Evolutionary conservation across 108 stramenopile species (phyloP).

Genomic region (Discostella stelligeroides): DNA sequence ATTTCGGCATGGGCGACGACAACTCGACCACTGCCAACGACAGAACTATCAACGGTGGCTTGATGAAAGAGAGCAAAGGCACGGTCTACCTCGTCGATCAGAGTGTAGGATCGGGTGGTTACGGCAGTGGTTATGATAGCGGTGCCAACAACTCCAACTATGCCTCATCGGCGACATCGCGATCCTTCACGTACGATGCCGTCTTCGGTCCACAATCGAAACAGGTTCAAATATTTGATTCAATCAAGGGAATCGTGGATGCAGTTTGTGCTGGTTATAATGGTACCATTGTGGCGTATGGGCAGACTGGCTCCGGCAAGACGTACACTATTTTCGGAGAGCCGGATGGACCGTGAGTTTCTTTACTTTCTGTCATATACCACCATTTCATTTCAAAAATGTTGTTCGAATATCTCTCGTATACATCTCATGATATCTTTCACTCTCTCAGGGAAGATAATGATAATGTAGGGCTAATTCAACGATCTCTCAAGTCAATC

Average conservation of each 20-base stretch:
- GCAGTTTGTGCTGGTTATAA: constrained; percentile 88
- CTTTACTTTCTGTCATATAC: background rate
- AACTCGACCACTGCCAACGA: background rate
- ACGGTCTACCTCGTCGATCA: constrained; percentile 25
- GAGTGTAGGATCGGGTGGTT: background rate
- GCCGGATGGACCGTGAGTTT: constrained; percentile 33
- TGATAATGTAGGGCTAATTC: constrained; percentile 44
- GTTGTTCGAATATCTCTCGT: background rate
- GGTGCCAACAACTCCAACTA: background rate
- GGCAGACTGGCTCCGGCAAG: constrained; percentile 89
- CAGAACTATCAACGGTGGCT: background rate
- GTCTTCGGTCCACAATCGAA: constrained; percentile 62
- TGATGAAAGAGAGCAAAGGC: constrained; percentile 8
- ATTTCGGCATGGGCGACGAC: constrained; percentile 11
- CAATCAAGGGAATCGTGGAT: constrained; percentile 67
- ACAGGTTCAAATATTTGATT: constrained; percentile 73
- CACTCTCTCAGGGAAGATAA: constrained; percentile 15
- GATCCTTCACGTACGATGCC: constrained; percentile 77
- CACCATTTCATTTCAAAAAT: constrained; percentile 1
- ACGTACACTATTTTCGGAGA: constrained; percentile 64
- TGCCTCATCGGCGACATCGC: too few species aligned
- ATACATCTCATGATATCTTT: constrained; percentile 9
- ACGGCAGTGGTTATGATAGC: constrained; percentile 16
- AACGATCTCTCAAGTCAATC: constrained; percentile 49
- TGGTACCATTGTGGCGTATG: constrained; percentile 90